Evolutionary conservation across 2,329 filamentous ascomycete genomes (phyloP).

Genomic region (Thelonectria olida): DNA sequence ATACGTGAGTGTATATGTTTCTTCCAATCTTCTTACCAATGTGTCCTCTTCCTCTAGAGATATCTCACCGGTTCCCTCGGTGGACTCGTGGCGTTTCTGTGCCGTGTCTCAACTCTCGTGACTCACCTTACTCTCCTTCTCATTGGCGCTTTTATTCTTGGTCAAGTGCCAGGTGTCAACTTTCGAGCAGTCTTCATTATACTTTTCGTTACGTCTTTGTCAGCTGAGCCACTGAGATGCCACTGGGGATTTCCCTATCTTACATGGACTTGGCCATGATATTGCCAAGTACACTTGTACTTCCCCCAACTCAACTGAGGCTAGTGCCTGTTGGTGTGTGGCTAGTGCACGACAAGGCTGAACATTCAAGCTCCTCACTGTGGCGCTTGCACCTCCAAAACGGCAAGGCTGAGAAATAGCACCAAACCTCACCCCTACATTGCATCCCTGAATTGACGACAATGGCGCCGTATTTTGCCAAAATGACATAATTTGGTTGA

Average conservation of each 20-base stretch:
- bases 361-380: background rate
- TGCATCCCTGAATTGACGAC: background rate
- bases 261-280: background rate
- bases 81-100: conserved; percentile 2
- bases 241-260: background rate
- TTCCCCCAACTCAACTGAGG: conserved; percentile 8
- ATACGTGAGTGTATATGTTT: background rate
- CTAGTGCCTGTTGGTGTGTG: conserved; percentile 16
- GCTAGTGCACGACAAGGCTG: conserved; percentile 7
- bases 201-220: background rate
- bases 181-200: background rate
- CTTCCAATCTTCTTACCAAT: background rate
- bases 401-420: conserved; percentile 14
- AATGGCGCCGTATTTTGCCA: conserved; percentile 16
- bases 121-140: conserved; percentile 5
- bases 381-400: background rate
- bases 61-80: background rate
- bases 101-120: conserved; percentile 7
- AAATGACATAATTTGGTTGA: conserved; percentile 26
- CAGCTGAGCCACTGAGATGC: background rate
- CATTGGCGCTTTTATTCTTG: background rate
- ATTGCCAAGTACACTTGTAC: background rate
- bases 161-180: background rate
- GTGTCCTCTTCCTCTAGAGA: background rate
- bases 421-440: background rate